These are phyloP conservation scores for Gaeumannomyces tritici DNA, from an alignment of 2,329 filamentous ascomycete species.

Conservation along the genomic window DNA sequence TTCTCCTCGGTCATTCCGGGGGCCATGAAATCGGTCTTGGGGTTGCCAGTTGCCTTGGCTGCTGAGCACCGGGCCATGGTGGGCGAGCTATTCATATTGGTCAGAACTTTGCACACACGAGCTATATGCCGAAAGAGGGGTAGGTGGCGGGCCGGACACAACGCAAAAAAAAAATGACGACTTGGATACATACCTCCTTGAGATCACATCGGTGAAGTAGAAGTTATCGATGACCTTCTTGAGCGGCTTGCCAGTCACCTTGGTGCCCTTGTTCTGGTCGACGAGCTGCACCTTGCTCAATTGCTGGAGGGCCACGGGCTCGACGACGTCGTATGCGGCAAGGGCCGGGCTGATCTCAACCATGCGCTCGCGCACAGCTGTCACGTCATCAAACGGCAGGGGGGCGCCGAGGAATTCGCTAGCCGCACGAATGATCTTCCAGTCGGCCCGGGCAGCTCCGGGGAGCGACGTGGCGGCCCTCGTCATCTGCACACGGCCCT, in stretches of 20 bases:
- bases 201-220: conserved; percentile 96
- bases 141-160: background rate
- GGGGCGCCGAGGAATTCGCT: conserved; percentile 85
- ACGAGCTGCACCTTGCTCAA: conserved; percentile 92
- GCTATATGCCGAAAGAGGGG: background rate
- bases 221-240: conserved; percentile 90
- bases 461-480: conserved; percentile 81
- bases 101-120: conserved; percentile 2
- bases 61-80: conserved; percentile 98
- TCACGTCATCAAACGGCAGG: conserved; percentile 88
- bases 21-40: conserved; percentile 71
- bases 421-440: conserved; percentile 94
- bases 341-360: conserved; percentile 87
- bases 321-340: conserved; percentile 81
- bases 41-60: conserved; percentile 74
- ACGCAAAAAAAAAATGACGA: background rate
- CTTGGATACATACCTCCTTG: conserved; percentile 63
- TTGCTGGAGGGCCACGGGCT: conserved; percentile 62
- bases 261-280: conserved; percentile 87
- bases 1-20: conserved; percentile 55
- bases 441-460: conserved; percentile 87
- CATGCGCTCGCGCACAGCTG: conserved; percentile 85
- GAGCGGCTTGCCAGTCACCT: conserved; percentile 62
- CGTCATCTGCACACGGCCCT: conserved; percentile 90
- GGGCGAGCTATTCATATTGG: conserved; percentile 56